phyloP scores from a whole-genome alignment of 169 alveolate genomes.

The Plasmodium cynomolgi region DNA sequence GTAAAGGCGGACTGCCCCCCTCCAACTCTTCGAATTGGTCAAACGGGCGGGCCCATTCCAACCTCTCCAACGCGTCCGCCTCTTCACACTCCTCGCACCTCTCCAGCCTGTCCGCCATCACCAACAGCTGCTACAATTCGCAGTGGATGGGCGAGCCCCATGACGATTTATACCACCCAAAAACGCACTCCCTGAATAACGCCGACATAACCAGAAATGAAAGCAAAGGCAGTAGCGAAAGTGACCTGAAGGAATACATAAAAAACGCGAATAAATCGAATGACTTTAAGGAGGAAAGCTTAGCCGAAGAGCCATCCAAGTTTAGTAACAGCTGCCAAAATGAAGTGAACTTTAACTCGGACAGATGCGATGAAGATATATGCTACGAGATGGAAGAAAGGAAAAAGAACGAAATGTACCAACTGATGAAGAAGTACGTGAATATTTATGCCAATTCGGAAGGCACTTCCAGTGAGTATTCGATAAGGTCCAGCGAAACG shows the following conservation, averaged over 20 bases:
- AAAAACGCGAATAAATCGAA: conserved; percentile 6
- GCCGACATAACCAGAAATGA: not conserved
- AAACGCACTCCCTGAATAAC: not conserved
- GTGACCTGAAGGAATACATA: conserved; percentile 40
- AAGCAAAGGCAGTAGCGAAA: conserved; percentile 4
- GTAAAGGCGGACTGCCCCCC: not conserved
- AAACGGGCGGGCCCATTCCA: not conserved
- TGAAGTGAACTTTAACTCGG: not conserved
- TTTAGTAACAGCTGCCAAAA: not conserved
- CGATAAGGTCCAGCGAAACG: conserved; percentile 19
- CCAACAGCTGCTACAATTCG: not conserved
- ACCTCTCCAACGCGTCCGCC: not conserved
- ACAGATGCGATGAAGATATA: not conserved
- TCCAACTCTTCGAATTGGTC: not conserved
- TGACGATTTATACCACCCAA: not conserved
- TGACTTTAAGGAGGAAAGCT: not conserved
- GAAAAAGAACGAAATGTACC: conserved; percentile 47
- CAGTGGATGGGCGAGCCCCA: not conserved
- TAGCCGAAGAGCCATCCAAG: not conserved
- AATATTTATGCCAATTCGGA: conserved; percentile 30
- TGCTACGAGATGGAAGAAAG: conserved; percentile 15
- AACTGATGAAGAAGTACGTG: conserved; percentile 38
- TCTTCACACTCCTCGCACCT: not conserved
- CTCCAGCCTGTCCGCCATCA: conserved; percentile 1
- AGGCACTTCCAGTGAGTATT: conserved; percentile 41